Conservation (phyloP, 2,329 filamentous ascomycete genomes). For the Allantophomopsis lycopodina region DNA sequence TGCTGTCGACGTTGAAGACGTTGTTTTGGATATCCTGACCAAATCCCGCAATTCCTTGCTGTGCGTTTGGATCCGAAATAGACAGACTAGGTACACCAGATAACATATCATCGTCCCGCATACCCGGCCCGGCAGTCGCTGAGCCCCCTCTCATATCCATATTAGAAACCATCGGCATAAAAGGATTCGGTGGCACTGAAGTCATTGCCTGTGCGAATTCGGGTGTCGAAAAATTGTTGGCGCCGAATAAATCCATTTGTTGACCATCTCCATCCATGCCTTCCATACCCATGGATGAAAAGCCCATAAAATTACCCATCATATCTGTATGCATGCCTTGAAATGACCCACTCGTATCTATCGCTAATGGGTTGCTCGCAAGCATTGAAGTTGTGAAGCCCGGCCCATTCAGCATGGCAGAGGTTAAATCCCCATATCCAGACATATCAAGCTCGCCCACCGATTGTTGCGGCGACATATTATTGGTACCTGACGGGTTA, state of each 20-base stretch:
- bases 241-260: slow-evolving; percentile 12
- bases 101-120: slow-evolving; percentile 6
- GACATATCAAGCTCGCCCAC: slow-evolving; percentile 11
- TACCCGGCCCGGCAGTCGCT: slow-evolving; percentile 3
- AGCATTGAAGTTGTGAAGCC: slow-evolving; percentile 13
- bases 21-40: too few species aligned
- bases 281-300: slow-evolving; percentile 12
- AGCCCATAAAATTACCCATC: slow-evolving; percentile 15
- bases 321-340: slow-evolving; percentile 12
- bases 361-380: slow-evolving; percentile 7
- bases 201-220: slow-evolving; percentile 10
- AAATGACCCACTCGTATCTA: slow-evolving; percentile 9
- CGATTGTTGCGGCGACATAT: slow-evolving; percentile 7
- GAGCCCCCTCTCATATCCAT: background rate
- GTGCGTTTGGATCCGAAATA: slow-evolving; percentile 3
- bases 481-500: background rate
- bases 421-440: slow-evolving; percentile 11
- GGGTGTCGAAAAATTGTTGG: slow-evolving; percentile 10
- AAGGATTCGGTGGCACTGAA: too few species aligned
- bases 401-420: slow-evolving; percentile 13
- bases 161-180: background rate
- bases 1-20: too few species aligned
- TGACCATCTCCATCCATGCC: slow-evolving; percentile 11
- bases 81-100: slow-evolving; percentile 5
- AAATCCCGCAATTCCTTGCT: too few species aligned